A percentile compares a stretch with the other conserved stretches of the same genome.
Conservation (phyloP, 2,329 filamentous ascomycete species). For the Colletotrichum sidae region DNA sequence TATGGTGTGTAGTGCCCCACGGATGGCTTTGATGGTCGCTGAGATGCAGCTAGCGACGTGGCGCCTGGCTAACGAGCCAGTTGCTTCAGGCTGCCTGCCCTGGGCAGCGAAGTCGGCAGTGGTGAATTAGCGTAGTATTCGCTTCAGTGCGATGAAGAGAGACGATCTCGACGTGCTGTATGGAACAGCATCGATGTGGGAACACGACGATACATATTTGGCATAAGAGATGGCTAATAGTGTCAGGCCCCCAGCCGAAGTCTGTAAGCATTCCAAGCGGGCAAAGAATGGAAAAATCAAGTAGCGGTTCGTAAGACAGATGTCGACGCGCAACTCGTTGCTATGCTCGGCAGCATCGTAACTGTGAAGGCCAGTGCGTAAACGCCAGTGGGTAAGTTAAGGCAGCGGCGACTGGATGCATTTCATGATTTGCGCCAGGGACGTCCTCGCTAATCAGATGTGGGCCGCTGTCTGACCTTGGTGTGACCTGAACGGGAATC, state of each 20-base stretch:
- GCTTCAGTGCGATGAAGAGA: no score
- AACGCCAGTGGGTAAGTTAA: slow-evolving; percentile 8
- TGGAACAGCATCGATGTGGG: no score
- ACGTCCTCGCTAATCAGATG: slow-evolving; percentile 37
- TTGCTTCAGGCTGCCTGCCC: slow-evolving; percentile 26
- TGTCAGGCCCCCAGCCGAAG: neutral
- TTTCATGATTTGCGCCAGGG: slow-evolving; percentile 36
- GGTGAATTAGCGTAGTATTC: neutral
- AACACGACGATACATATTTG: no score
- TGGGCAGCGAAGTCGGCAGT: neutral
- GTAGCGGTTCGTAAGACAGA: neutral
- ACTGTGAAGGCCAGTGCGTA: neutral
- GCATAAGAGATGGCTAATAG: neutral
- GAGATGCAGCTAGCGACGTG: slow-evolving; percentile 29
- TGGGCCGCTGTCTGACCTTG: slow-evolving; percentile 34
- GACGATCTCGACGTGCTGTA: no score
- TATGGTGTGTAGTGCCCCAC: slow-evolving; percentile 10
- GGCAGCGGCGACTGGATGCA: slow-evolving; percentile 12
- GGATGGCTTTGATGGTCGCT: slow-evolving; percentile 30
- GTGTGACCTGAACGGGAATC: slow-evolving; percentile 34
- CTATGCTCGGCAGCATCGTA: no score
- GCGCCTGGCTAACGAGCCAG: slow-evolving; percentile 17
- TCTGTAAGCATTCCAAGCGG: neutral
- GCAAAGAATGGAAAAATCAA: no score
- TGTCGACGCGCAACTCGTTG: no score